Conservation (phyloP, 345 rosid species). For the Citrus reticulata region DNA sequence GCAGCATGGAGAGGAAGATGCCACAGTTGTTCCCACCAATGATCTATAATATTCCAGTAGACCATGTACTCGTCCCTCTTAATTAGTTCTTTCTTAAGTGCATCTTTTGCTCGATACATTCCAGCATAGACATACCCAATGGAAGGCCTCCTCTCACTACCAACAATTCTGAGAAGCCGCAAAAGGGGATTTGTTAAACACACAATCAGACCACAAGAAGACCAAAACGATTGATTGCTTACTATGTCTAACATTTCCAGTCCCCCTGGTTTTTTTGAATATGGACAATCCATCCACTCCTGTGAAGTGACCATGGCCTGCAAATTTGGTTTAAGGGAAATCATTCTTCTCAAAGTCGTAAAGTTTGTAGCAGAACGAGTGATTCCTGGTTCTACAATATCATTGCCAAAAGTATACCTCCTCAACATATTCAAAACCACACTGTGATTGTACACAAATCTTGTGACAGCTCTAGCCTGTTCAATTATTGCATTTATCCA, state of each 20-base stretch:
- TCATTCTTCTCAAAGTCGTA: conserved; percentile 52
- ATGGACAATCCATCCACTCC: conserved; percentile 73
- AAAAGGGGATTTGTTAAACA: conserved; percentile 65
- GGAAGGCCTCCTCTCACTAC: conserved; percentile 69
- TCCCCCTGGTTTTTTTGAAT: conserved; percentile 74
- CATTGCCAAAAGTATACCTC: conserved; percentile 66
- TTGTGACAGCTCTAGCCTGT: conserved; percentile 77
- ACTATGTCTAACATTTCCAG: conserved; percentile 58
- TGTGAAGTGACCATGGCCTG: conserved; percentile 82
- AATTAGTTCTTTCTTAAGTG: conserved; percentile 65
- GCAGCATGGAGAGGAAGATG: conserved; percentile 82
- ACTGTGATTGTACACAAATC: conserved; percentile 72
- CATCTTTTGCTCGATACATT: conserved; percentile 73
- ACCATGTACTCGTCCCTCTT: conserved; percentile 61
- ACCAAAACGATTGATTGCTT: conserved; percentile 75
- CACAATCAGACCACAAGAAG: conserved; percentile 46
- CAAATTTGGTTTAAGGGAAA: conserved; percentile 54
- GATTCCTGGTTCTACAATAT: conserved; percentile 59
- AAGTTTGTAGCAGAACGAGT: conserved; percentile 71
- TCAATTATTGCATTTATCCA: conserved; percentile 64
- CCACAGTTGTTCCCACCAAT: conserved; percentile 68
- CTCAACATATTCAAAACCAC: conserved; percentile 70
- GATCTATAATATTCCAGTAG: conserved; percentile 83
- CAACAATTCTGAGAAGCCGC: conserved; percentile 49
- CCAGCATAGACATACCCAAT: conserved; percentile 88